phyloP scores from a whole-genome alignment of 2,329 filamentous ascomycete genomes.

The Neonectria coccinea region DNA sequence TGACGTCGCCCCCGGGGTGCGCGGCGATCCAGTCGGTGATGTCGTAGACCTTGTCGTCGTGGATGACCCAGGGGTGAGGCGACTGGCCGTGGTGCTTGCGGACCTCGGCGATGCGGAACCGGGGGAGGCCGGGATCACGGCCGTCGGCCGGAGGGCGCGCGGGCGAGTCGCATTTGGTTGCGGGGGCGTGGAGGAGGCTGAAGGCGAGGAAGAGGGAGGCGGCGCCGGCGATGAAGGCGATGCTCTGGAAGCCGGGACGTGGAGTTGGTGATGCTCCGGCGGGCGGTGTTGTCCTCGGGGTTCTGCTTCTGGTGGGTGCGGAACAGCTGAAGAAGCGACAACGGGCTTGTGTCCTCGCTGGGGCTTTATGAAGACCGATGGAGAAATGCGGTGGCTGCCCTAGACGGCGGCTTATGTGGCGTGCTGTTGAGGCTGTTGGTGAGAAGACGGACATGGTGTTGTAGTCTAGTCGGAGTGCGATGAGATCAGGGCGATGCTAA shows the following conservation, averaged over 20 bases:
- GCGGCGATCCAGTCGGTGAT: conserved; percentile 76
- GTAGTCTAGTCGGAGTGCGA: background rate
- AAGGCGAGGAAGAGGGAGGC: conserved; percentile 39
- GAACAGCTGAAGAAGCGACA: conserved; percentile 24
- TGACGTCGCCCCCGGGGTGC: conserved; percentile 76
- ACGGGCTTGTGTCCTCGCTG: conserved; percentile 23
- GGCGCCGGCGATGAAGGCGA: conserved; percentile 31
- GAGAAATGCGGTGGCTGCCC: conserved; percentile 23
- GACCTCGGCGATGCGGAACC: conserved; percentile 63
- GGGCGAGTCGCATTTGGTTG: conserved; percentile 37
- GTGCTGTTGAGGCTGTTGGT: conserved; percentile 31
- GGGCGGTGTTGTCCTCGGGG: conserved; percentile 1
- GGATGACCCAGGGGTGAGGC: conserved; percentile 71
- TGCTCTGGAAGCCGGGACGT: conserved; percentile 16
- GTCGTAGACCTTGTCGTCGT: conserved; percentile 74
- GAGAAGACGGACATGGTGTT: conserved; percentile 32
- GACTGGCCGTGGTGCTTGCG: conserved; percentile 65
- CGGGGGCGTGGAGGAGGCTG: conserved; percentile 31
- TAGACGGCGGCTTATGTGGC: conserved; percentile 28
- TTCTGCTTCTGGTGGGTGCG: conserved; percentile 11
- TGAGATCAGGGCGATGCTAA: background rate
- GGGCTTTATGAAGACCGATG: conserved; percentile 19
- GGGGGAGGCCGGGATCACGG: conserved; percentile 58
- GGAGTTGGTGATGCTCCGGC: background rate
- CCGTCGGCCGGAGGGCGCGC: conserved; percentile 29